Evolutionary conservation across 208 protist genomes (phyloP), one percentile per base, ranked within the genome.

Genomic region (Trypanosoma boissoni): DNA sequence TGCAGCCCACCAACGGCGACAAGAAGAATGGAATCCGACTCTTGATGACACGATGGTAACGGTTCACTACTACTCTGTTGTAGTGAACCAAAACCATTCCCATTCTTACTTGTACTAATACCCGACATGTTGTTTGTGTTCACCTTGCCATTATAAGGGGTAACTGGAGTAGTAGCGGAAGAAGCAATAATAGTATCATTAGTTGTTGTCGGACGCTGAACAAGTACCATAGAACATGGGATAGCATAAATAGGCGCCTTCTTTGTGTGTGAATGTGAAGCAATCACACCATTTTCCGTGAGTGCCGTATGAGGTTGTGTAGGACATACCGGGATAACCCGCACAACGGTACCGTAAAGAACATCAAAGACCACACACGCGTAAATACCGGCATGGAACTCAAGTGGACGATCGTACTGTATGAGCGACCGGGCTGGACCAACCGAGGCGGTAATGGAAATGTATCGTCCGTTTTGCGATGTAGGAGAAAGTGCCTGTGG

Each of bases 401-500:
- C 36, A 12, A 92, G 74, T 18, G 79, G 75, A 37, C 62, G 58
- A 27, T 58, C 62, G 16, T 60, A 53, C 29, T 72, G 64, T n/a
- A 75, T 27, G 23, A 71, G 55, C 50, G 68, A 62, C 7, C 86
- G 81, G 27, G 70, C 68, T 2, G 86, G 86, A 12, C 86, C 86
- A 9, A 87, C 72, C n/a, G 81, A 61, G 24, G 81, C 74, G 68
- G 83, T 76, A 41, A 92, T 67, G 58, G 67, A 78, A 12, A 88
- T 72, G 48, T 88, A 92, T 34, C 86, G 86, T 0, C 86, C 86
- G 51, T 92, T 86, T 36, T 51, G 32, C 10, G 78, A 72, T n/a
- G 66, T 82, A 28, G 74, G 74, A 23, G 67, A 45, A 39, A 88
- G 66, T 23, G n/a, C 37, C 26, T 7, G 20, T 12, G 20, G 21